A percentile compares a stretch with the other conserved stretches of the same genome.
Evolutionary conservation across 2,329 filamentous ascomycete species (phyloP).

Genomic region (Fusarium marasasianum): DNA sequence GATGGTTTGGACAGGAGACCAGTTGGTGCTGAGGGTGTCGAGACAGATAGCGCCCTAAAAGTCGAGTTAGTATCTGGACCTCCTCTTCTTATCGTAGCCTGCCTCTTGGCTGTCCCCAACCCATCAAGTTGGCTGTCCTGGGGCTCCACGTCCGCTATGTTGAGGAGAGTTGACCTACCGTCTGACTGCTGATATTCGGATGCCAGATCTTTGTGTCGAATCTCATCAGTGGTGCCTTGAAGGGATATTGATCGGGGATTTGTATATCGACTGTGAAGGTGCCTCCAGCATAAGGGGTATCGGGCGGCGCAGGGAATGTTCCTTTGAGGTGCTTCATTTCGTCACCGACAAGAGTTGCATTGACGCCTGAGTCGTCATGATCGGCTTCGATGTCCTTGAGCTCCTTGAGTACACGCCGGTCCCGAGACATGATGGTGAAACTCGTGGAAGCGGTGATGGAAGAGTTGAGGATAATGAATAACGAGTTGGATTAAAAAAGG

Average conservation of each 20-base stretch:
- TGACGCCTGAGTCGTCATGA: slow-evolving; percentile 76
- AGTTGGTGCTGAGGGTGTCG: slow-evolving; percentile 87
- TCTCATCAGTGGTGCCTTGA: slow-evolving; percentile 89
- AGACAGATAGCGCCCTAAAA: slow-evolving; percentile 92
- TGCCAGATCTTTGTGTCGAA: slow-evolving; percentile 97
- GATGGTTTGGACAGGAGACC: slow-evolving; percentile 96
- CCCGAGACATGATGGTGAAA: slow-evolving; percentile 56
- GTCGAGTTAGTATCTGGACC: slow-evolving; percentile 15
- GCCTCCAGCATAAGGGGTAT: slow-evolving; percentile 92
- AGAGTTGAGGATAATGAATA: too few relatives aligned
- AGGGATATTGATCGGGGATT: slow-evolving; percentile 90
- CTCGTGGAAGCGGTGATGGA: background rate
- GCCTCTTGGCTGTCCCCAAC: background rate
- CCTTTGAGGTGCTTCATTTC: slow-evolving; percentile 85
- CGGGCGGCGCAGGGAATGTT: slow-evolving; percentile 84
- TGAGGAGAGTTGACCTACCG: slow-evolving; percentile 64
- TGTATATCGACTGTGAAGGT: slow-evolving; percentile 84
- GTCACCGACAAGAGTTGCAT: slow-evolving; percentile 70
- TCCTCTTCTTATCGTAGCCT: background rate
- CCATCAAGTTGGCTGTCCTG: background rate
- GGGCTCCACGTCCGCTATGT: background rate
- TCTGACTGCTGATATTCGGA: slow-evolving; percentile 94
- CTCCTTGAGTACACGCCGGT: slow-evolving; percentile 77
- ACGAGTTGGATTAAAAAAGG: background rate
- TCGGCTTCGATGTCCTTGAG: slow-evolving; percentile 79